Evolutionary conservation across 2,329 filamentous ascomycete genomes (phyloP).

Genomic region (Paracoccidioides brasiliensis): DNA sequence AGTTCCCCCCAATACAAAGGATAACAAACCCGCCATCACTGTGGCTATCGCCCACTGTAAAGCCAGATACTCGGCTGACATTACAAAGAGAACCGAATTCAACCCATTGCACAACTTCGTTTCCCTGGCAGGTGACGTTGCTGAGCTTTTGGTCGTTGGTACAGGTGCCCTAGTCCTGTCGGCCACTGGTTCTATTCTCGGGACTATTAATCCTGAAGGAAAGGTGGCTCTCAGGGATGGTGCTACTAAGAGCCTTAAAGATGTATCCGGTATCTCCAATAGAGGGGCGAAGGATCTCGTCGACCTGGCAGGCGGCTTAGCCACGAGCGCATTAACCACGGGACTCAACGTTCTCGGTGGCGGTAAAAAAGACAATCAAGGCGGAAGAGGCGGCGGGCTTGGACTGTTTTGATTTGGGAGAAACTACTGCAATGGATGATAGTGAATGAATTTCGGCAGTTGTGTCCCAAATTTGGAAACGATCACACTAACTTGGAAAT

Average conservation of each 20-base stretch:
- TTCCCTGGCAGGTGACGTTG: slow-evolving; percentile 2
- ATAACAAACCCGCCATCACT: neutral
- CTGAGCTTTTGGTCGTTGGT: slow-evolving; percentile 1
- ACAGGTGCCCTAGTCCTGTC: neutral
- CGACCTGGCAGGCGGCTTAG: neutral
- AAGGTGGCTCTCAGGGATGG: neutral
- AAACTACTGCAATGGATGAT: neutral
- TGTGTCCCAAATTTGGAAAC: neutral
- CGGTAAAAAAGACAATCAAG: neutral
- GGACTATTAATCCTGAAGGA: neutral
- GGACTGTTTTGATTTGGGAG: neutral
- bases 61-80: neutral
- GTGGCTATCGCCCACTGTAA: neutral
- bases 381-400: neutral
- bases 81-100: neutral
- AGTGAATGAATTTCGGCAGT: neutral
- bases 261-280: slow-evolving; percentile 1
- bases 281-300: neutral
- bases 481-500: neutral
- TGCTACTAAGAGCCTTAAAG: neutral
- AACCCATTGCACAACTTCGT: neutral
- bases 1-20: neutral
- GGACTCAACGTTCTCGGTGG: neutral
- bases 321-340: neutral
- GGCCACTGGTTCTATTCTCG: neutral